These are phyloP conservation scores for Rhynchospora pubera DNA, from an alignment of 176 grass and related monocot genomes.

Conservation along the genomic window DNA sequence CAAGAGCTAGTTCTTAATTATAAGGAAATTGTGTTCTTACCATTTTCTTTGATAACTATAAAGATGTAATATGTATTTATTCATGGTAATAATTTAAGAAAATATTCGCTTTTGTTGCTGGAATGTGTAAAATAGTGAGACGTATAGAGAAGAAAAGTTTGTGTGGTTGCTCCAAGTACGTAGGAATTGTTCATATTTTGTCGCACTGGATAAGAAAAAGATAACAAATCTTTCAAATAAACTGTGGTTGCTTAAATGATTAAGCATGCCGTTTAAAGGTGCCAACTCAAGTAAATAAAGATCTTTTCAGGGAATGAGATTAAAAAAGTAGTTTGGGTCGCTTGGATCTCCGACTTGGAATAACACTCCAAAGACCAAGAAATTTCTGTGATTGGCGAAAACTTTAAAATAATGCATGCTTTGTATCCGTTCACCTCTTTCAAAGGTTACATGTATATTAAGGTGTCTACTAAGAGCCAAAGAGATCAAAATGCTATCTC, in stretches of 20 bases:
- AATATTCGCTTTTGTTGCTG: background rate
- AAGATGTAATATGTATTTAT: background rate
- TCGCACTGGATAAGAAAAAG: background rate
- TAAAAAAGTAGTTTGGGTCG: background rate
- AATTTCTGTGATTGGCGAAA: background rate
- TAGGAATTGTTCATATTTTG: background rate
- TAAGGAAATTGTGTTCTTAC: too few species aligned
- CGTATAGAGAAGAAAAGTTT: too few species aligned
- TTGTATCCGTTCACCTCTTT: background rate
- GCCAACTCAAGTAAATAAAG: background rate
- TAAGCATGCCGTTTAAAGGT: background rate
- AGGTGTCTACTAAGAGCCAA: background rate
- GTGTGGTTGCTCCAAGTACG: background rate
- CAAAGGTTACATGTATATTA: constrained; percentile 5
- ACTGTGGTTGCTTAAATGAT: background rate
- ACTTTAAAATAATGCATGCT: background rate
- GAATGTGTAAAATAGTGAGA: background rate
- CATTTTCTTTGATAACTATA: background rate
- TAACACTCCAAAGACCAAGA: constrained; percentile 2
- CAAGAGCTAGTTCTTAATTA: too few species aligned
- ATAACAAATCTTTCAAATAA: background rate
- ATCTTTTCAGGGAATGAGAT: background rate
- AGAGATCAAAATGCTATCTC: background rate
- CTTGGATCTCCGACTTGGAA: constrained; percentile 14
- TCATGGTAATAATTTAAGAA: background rate